Evolutionary conservation across 805 yeast species (phyloP).

Genomic region (Starmerella asiatica): DNA sequence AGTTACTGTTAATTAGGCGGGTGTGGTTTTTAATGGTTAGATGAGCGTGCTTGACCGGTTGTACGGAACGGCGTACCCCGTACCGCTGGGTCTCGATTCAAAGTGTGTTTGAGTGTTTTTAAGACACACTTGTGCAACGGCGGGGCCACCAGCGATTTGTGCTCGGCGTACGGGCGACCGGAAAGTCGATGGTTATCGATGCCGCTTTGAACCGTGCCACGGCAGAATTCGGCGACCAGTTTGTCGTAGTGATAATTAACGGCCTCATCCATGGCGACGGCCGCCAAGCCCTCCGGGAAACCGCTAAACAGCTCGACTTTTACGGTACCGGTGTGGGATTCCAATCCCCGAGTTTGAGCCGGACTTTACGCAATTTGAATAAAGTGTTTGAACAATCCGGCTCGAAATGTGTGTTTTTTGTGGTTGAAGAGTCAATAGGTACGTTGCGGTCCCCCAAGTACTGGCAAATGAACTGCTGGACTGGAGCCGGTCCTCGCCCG

Average conservation of each 20-base stretch:
- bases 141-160: constrained; percentile 74
- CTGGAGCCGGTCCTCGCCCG: constrained; percentile 54
- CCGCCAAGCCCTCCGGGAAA: constrained; percentile 63
- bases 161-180: constrained; percentile 68
- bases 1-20: no score
- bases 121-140: constrained; percentile 47
- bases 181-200: constrained; percentile 55
- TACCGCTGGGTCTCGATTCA: constrained; percentile 27
- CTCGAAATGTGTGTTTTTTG: constrained; percentile 40
- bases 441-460: constrained; percentile 65
- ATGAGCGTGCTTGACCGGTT: constrained; percentile 24
- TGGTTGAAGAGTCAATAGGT: constrained; percentile 74
- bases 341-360: constrained; percentile 25
- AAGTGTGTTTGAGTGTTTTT: constrained; percentile 46
- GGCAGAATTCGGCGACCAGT: constrained; percentile 32
- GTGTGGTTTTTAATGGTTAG: no score
- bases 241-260: constrained; percentile 48
- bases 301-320: constrained; percentile 67
- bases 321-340: constrained; percentile 20
- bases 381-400: constrained; percentile 17
- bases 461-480: constrained; percentile 79
- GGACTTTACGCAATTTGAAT: constrained; percentile 21
- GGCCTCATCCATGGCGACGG: constrained; percentile 69
- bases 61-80: constrained; percentile 20
- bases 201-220: constrained; percentile 39